Evolutionary conservation across 768 basidiomycete species (phyloP).

Genomic region (Lactarius vividus): DNA sequence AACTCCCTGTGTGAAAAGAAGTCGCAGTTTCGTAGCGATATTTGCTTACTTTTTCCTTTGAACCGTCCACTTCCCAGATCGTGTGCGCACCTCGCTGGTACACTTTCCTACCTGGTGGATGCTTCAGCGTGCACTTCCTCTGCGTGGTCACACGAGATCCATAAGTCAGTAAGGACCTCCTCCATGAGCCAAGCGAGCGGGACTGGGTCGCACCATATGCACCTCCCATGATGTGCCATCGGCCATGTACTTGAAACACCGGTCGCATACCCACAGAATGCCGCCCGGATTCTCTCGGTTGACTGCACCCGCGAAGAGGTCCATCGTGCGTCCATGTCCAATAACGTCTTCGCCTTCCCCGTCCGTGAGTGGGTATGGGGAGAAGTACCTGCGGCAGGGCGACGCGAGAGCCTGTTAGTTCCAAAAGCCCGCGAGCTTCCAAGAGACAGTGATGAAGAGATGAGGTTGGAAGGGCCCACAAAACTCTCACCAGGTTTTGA

Average conservation of each 20-base stretch:
- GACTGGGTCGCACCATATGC: conserved; percentile 49
- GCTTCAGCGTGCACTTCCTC: conserved; percentile 63
- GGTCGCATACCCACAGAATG: conserved; percentile 80
- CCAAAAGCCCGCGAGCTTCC: background rate
- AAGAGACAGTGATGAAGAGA: background rate
- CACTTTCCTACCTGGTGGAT: conserved; percentile 87
- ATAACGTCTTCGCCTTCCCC: conserved; percentile 53
- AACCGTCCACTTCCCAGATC: conserved; percentile 96
- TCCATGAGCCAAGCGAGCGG: background rate
- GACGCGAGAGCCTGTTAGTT: background rate
- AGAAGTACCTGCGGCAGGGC: conserved; percentile 73
- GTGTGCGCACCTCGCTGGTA: conserved; percentile 86
- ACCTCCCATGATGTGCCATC: conserved; percentile 69
- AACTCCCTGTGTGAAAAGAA: conserved; percentile 3
- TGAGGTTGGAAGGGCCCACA: conserved; percentile 1
- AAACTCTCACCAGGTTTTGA: conserved; percentile 77
- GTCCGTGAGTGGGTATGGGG: conserved; percentile 82
- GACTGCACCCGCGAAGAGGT: conserved; percentile 64
- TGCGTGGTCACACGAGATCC: conserved; percentile 31
- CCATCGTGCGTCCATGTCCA: conserved; percentile 66
- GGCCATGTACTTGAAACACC: conserved; percentile 96
- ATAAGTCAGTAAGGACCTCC: background rate
- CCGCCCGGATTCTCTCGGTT: conserved; percentile 47
- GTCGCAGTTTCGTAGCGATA: background rate
- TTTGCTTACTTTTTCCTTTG: conserved; percentile 64